phyloP scores from a whole-genome alignment of 139 green algal genomes.

The Auxenochlorella pyrenoidosa region DNA sequence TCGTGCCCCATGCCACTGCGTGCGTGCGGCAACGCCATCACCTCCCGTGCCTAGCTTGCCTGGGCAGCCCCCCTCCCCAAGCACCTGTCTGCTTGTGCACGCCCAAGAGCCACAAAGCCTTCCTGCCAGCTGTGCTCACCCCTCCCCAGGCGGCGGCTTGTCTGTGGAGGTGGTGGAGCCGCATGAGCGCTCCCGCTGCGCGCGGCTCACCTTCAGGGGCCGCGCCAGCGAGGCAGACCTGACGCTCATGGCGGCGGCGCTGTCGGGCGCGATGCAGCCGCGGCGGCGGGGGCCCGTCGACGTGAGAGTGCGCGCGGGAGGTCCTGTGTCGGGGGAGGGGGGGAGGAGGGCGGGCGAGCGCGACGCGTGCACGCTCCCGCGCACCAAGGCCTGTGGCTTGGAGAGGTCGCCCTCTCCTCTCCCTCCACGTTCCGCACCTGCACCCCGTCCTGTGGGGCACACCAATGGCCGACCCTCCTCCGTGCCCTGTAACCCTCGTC shows the following conservation, averaged over 20 bases:
- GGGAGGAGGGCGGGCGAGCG: not conserved
- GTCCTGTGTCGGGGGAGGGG: not conserved
- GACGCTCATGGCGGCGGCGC: not conserved
- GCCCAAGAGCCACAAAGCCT: too few species aligned
- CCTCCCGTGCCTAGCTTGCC: too few species aligned
- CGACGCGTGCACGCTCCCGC: not conserved
- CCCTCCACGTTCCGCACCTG: too few species aligned
- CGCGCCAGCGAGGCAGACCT: not conserved
- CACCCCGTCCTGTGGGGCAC: too few species aligned
- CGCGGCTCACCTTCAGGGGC: constrained; percentile 14
- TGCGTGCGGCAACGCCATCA: too few species aligned
- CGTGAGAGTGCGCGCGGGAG: not conserved
- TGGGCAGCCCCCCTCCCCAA: too few species aligned
- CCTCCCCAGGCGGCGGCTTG: constrained; percentile 10
- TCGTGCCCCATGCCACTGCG: too few species aligned
- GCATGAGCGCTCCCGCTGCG: not conserved
- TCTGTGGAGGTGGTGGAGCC: constrained; percentile 31
- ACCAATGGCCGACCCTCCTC: too few species aligned
- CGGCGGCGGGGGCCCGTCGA: not conserved
- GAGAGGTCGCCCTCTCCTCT: too few species aligned
- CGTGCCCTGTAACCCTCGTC: not conserved
- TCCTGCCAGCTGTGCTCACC: too few species aligned
- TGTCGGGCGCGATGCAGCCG: constrained; percentile 27
- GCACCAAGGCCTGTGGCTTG: not conserved
- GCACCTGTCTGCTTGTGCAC: too few species aligned